A percentile compares a stretch with the other conserved stretches of the same genome.
Conservation (phyloP, 2,329 filamentous ascomycete genomes). For the Botrytis sinoallii region DNA sequence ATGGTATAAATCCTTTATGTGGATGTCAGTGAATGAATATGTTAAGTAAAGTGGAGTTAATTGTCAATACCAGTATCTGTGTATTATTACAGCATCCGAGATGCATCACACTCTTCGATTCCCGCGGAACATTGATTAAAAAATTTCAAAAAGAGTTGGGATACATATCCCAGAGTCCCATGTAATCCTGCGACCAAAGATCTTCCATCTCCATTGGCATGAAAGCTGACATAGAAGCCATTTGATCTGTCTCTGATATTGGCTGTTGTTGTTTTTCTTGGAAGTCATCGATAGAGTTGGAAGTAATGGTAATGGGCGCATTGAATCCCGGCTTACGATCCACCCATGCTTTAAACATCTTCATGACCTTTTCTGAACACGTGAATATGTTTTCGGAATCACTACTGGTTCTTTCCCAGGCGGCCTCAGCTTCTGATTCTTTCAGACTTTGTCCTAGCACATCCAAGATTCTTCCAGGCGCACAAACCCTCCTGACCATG, state of each 20-base stretch:
- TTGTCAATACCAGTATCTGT: background rate
- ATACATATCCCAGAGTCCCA: slow-evolving; percentile 15
- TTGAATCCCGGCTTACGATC: slow-evolving; percentile 9
- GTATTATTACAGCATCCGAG: background rate
- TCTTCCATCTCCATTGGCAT: slow-evolving; percentile 9
- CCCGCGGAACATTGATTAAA: background rate
- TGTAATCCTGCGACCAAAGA: slow-evolving; percentile 11
- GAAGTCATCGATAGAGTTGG: background rate
- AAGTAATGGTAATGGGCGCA: background rate
- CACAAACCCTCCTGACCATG: background rate
- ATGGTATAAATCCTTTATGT: background rate
- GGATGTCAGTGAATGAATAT: background rate
- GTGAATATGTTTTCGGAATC: slow-evolving; percentile 9
- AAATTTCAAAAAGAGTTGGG: background rate
- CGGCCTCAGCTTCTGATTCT: background rate
- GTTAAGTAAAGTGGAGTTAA: background rate
- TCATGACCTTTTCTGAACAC: slow-evolving; percentile 10
- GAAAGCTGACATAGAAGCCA: background rate
- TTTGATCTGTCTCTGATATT: background rate
- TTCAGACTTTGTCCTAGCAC: background rate
- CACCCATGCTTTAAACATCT: slow-evolving; percentile 4
- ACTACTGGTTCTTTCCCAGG: background rate
- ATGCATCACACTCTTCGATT: background rate
- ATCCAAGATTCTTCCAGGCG: slow-evolving; percentile 4
- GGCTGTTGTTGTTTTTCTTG: slow-evolving; percentile 1